Evolutionary conservation across 2,329 filamentous ascomycete genomes (phyloP).

Genomic region (Aureobasidium pullulans): DNA sequence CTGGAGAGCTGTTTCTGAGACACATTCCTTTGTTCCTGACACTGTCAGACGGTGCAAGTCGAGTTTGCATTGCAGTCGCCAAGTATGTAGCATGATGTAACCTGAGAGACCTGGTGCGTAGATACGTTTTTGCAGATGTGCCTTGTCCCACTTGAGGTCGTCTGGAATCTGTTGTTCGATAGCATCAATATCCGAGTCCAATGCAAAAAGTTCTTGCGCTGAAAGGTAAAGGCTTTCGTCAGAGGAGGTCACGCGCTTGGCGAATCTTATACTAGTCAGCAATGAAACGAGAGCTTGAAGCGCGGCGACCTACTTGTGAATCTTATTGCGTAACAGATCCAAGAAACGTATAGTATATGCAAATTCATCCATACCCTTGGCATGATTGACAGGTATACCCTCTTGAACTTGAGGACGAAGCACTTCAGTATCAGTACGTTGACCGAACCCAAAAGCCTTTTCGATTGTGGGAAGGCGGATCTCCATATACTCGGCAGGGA

Average conservation of each 20-base stretch:
- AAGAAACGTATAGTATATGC: conserved; percentile 1
- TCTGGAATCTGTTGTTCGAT: conserved; percentile 1
- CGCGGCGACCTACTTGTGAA: not conserved
- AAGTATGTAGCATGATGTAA: conserved; percentile 7
- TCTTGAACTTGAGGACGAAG: not conserved
- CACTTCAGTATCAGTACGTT: not conserved
- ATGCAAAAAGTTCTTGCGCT: not conserved
- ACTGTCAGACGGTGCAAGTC: not conserved
- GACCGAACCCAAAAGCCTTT: not conserved
- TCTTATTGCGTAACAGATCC: conserved; percentile 4
- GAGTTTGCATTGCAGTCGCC: conserved; percentile 1
- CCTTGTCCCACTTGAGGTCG: conserved; percentile 1
- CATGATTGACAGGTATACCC: not conserved
- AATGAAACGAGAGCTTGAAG: not conserved
- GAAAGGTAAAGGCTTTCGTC: not conserved
- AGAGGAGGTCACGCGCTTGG: not conserved
- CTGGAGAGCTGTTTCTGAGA: not conserved
- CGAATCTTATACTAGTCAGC: not conserved
- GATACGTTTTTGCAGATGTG: not conserved
- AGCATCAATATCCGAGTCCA: not conserved
- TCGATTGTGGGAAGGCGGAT: not conserved
- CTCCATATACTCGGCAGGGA: not conserved
- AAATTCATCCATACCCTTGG: conserved; percentile 8
- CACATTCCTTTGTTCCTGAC: not conserved
- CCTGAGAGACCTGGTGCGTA: not conserved